Conservation (phyloP, 176 grass and related monocot genomes). For the Phragmites australis region DNA sequence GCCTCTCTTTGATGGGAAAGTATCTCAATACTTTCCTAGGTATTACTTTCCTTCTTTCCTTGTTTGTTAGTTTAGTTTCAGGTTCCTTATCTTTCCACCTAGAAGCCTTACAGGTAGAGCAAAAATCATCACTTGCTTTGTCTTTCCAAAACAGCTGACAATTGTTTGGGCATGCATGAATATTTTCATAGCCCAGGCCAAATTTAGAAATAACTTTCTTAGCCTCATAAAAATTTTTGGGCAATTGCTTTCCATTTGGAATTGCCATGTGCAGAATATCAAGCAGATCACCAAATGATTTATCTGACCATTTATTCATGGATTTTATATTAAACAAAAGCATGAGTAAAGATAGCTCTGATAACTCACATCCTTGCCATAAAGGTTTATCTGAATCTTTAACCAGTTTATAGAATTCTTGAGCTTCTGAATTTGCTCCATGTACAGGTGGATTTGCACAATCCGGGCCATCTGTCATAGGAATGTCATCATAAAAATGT, state of each 20-base stretch:
- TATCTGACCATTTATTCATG: slow-evolving; percentile 16
- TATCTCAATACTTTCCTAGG: neutral
- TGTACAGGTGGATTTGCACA: neutral
- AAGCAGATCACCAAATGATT: slow-evolving; percentile 1
- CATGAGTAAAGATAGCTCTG: neutral
- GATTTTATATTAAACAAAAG: slow-evolving; percentile 34
- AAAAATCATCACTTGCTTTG: neutral
- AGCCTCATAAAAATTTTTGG: slow-evolving; percentile 4
- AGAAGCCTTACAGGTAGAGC: neutral
- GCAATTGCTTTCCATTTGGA: neutral
- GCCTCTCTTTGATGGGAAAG: neutral
- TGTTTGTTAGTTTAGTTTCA: neutral
- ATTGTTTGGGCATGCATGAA: slow-evolving; percentile 27
- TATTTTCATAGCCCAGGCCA: slow-evolving; percentile 7
- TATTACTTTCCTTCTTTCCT: neutral
- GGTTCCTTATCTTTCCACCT: neutral
- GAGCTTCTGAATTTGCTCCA: neutral
- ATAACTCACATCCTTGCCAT: neutral
- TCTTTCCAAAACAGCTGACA: neutral
- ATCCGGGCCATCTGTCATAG: neutral
- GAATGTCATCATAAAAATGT: neutral
- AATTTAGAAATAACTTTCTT: slow-evolving; percentile 28
- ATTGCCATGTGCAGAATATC: neutral
- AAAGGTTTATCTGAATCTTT: slow-evolving; percentile 9
- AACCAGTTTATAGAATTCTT: neutral